Conservation (phyloP, 441 rosid genomes). For the Iberis amara region DNA sequence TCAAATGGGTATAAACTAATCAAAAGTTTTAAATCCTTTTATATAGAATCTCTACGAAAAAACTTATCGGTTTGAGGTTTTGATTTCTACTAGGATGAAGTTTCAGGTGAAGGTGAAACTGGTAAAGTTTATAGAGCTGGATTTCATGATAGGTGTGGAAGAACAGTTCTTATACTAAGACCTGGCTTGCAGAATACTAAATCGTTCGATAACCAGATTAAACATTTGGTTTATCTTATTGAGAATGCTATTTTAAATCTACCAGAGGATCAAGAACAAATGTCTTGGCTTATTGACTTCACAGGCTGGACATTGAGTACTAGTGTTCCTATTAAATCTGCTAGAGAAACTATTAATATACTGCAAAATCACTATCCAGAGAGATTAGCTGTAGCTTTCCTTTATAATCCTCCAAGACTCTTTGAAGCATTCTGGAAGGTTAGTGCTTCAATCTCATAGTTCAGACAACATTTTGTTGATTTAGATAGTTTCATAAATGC, state of each 20-base stretch:
- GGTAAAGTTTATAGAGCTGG: constrained; percentile 81
- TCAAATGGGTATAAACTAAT: constrained; percentile 60
- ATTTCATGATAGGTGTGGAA: constrained; percentile 76
- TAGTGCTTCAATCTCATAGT: too few species aligned
- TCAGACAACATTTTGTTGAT: too few species aligned
- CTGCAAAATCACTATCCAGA: constrained; percentile 91
- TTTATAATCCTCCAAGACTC: constrained; percentile 83
- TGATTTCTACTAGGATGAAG: constrained; percentile 46
- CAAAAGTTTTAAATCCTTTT: not conserved
- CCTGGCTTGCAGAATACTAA: constrained; percentile 89
- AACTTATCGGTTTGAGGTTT: constrained; percentile 13
- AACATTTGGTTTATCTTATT: constrained; percentile 78
- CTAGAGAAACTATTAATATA: constrained; percentile 62
- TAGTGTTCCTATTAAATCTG: constrained; percentile 72
- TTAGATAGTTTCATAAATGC: too few species aligned
- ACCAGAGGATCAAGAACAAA: constrained; percentile 86
- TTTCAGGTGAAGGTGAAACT: constrained; percentile 83
- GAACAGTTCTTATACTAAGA: constrained; percentile 79
- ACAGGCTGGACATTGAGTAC: constrained; percentile 71
- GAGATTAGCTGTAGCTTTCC: constrained; percentile 83
- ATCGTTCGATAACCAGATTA: constrained; percentile 57
- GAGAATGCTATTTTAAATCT: constrained; percentile 89
- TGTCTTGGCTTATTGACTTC: constrained; percentile 94
- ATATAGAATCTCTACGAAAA: not conserved
- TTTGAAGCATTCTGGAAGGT: constrained; percentile 99